phyloP scores from a whole-genome alignment of 805 yeast genomes.

The Saturnispora diversa region DNA sequence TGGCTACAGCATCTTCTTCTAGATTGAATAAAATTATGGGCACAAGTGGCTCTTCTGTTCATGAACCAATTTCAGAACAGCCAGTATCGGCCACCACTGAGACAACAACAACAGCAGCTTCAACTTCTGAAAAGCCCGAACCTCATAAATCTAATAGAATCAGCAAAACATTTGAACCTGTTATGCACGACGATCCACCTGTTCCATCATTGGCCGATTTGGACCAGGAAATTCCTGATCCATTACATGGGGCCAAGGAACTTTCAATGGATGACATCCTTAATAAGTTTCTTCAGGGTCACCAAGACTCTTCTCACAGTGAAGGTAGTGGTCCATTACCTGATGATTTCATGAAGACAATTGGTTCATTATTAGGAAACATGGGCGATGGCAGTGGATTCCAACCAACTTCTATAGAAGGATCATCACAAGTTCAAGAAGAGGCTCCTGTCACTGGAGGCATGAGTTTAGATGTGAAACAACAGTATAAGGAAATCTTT shows the following conservation, averaged over 20 bases:
- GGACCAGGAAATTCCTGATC: constrained; percentile 12
- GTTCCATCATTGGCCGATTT: constrained; percentile 10
- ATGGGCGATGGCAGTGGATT: constrained; percentile 1
- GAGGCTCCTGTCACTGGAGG: constrained; percentile 5
- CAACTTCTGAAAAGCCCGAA: not conserved
- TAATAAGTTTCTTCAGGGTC: constrained; percentile 15
- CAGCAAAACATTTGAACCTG: constrained; percentile 1
- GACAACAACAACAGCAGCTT: constrained; percentile 12
- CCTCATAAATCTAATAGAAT: constrained; percentile 5
- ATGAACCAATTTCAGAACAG: constrained; percentile 7
- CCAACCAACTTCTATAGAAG: constrained; percentile 3
- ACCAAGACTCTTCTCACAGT: not conserved
- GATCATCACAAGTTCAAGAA: constrained; percentile 3
- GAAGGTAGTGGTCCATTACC: constrained; percentile 14
- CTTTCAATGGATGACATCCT: constrained; percentile 18
- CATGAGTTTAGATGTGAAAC: not conserved
- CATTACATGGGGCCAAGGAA: constrained; percentile 15
- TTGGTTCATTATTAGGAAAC: constrained; percentile 21
- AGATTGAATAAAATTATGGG: constrained; percentile 46
- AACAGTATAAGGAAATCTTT: constrained; percentile 4
- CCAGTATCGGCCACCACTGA: constrained; percentile 29
- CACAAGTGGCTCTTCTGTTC: constrained; percentile 30
- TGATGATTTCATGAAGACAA: constrained; percentile 26
- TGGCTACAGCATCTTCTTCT: constrained; percentile 45
- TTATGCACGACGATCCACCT: constrained; percentile 14